Evolutionary conservation across 257 asterid species (phyloP).

Genomic region (Misopates orontium): DNA sequence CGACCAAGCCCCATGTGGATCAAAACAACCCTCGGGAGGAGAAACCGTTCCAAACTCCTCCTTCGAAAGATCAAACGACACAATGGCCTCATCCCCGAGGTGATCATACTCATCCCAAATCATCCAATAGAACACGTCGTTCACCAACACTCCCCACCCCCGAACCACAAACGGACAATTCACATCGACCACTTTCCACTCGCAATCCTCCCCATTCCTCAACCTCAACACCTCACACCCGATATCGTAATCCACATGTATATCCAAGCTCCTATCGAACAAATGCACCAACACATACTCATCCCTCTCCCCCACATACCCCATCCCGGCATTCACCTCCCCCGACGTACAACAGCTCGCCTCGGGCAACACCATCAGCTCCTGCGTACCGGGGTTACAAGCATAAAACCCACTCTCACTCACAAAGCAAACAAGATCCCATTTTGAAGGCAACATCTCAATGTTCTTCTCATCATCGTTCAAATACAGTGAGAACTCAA

Average conservation of each 20-base stretch:
- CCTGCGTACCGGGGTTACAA: conserved; percentile 55
- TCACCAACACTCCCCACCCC: conserved; percentile 61
- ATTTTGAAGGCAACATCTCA: conserved; percentile 51
- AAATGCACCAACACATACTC: conserved; percentile 62
- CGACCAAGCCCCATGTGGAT: conserved; percentile 47
- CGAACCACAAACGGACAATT: conserved; percentile 51
- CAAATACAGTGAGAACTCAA: conserved; percentile 39
- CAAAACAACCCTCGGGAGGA: conserved; percentile 56
- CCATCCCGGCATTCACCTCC: conserved; percentile 58
- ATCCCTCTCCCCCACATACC: conserved; percentile 44
- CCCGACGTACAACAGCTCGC: conserved; percentile 53
- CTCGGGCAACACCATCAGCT: conserved; percentile 47
- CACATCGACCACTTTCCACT: conserved; percentile 49
- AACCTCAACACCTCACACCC: conserved; percentile 57
- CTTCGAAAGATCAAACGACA: conserved; percentile 47
- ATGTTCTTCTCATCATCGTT: conserved; percentile 40
- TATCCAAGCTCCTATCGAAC: conserved; percentile 52
- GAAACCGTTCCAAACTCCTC: conserved; percentile 48
- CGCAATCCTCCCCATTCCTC: conserved; percentile 36
- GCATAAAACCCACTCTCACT: conserved; percentile 51
- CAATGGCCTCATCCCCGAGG: conserved; percentile 44
- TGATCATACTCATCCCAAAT: conserved; percentile 54
- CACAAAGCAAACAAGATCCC: conserved; percentile 57
- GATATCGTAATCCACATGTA: conserved; percentile 49
- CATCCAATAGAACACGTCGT: conserved; percentile 57